Evolutionary conservation across 495 filamentous ascomycete genomes (phyloP).

Genomic region (Aspergillus incahuasiensis): DNA sequence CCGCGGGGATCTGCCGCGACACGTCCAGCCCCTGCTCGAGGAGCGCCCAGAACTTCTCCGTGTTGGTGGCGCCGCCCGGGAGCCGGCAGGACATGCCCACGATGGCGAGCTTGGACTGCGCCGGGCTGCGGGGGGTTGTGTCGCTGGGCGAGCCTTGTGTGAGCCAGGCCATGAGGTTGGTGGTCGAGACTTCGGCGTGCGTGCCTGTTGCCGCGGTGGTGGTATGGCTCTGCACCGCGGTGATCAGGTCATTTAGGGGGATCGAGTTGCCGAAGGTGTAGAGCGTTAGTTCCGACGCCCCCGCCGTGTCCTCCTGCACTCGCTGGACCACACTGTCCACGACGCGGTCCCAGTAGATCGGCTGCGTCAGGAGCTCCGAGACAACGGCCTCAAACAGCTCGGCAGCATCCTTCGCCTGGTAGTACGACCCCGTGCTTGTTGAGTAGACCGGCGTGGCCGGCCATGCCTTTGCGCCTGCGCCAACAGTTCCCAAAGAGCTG

Average conservation of each 20-base stretch:
- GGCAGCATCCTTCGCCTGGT: background rate
- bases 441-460: background rate
- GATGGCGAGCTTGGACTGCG: slow-evolving; percentile 45
- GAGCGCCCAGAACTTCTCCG: slow-evolving; percentile 31
- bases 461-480: background rate
- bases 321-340: too few relatives aligned
- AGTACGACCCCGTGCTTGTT: background rate
- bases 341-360: background rate
- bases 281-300: too few relatives aligned
- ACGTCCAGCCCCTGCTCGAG: slow-evolving; percentile 32
- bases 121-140: too few relatives aligned
- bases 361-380: background rate
- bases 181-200: too few relatives aligned
- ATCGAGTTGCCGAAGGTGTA: too few relatives aligned
- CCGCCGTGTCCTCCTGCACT: too few relatives aligned
- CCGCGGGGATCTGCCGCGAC: slow-evolving; percentile 31
- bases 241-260: too few relatives aligned
- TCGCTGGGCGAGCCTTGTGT: too few relatives aligned
- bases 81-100: slow-evolving; percentile 56
- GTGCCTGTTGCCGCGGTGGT: too few relatives aligned
- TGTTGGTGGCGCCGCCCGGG: slow-evolving; percentile 27
- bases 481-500: too few relatives aligned
- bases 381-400: background rate
- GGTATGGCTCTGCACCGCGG: too few relatives aligned
- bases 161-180: too few relatives aligned